Percentiles rank a stretch among this genome's conserved stretches.
Evolutionary conservation across 495 filamentous ascomycete species (phyloP).

Genomic region (Annulohypoxylon stygium): DNA sequence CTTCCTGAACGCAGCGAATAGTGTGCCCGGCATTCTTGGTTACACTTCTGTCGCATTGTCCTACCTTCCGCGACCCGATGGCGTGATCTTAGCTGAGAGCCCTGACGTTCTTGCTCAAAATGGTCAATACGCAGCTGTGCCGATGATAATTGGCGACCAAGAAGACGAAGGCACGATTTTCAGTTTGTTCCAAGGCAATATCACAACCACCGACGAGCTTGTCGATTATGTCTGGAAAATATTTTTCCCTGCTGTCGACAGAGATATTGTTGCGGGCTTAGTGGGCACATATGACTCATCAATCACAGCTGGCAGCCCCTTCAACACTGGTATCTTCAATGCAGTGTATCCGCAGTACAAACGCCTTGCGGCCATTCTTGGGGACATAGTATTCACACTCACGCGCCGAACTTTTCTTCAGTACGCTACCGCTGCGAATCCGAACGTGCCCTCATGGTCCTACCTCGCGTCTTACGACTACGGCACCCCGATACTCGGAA

Average conservation of each 20-base stretch:
- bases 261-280: slow-evolving; percentile 60
- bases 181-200: slow-evolving; percentile 71
- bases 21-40: slow-evolving; percentile 72
- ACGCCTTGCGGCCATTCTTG: slow-evolving; percentile 79
- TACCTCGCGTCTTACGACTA: slow-evolving; percentile 77
- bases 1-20: slow-evolving; percentile 74
- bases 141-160: slow-evolving; percentile 71
- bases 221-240: slow-evolving; percentile 68
- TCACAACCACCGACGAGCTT: slow-evolving; percentile 68
- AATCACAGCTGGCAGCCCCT: slow-evolving; percentile 70
- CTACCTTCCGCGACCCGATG: slow-evolving; percentile 76
- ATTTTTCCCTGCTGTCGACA: slow-evolving; percentile 68
- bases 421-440: slow-evolving; percentile 56
- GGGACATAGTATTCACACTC: slow-evolving; percentile 76
- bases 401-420: slow-evolving; percentile 71
- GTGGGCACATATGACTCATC: slow-evolving; percentile 69
- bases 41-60: slow-evolving; percentile 74
- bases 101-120: slow-evolving; percentile 64
- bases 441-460: slow-evolving; percentile 73
- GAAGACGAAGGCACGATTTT: slow-evolving; percentile 74
- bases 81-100: slow-evolving; percentile 65
- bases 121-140: slow-evolving; percentile 69
- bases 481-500: slow-evolving; percentile 77
- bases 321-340: slow-evolving; percentile 72
- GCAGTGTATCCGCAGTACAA: slow-evolving; percentile 81